A percentile compares a stretch with the other conserved stretches of the same genome.
These are phyloP conservation scores for Lasiodiplodia gonubiensis DNA, from an alignment of 2,329 filamentous ascomycete genomes.

Conservation along the genomic window DNA sequence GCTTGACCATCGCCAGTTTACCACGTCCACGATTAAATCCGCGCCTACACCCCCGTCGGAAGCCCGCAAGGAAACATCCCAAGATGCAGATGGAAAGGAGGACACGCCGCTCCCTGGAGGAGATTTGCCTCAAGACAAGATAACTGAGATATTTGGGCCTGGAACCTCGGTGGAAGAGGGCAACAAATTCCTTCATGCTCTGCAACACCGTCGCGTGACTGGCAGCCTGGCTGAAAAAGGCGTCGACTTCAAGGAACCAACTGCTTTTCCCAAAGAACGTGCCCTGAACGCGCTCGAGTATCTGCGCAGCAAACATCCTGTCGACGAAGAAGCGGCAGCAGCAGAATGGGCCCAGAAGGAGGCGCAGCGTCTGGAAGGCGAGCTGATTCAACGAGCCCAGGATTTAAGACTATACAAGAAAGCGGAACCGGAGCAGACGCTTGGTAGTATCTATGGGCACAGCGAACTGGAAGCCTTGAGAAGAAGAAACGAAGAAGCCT, in stretches of 20 bases:
- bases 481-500: conserved; percentile 39
- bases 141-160: conserved; percentile 39
- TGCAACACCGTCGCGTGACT: conserved; percentile 47
- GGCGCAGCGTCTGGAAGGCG: conserved; percentile 46
- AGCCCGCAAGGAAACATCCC: not conserved
- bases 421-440: conserved; percentile 34
- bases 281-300: conserved; percentile 43
- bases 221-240: conserved; percentile 49
- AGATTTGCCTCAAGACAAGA: conserved; percentile 20
- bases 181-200: conserved; percentile 46
- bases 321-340: conserved; percentile 49
- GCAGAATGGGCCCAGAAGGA: conserved; percentile 48
- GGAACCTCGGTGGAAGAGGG: conserved; percentile 38
- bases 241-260: conserved; percentile 36
- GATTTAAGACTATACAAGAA: conserved; percentile 39
- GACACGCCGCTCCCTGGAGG: conserved; percentile 27
- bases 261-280: conserved; percentile 36
- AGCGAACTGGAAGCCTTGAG: conserved; percentile 33
- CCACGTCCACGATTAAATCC: not conserved
- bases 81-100: conserved; percentile 1
- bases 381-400: conserved; percentile 40
- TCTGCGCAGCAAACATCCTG: conserved; percentile 44
- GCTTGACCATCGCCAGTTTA: conserved; percentile 13
- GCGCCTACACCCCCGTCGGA: not conserved
- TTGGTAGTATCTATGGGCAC: conserved; percentile 17